Evolutionary conservation across 192 early-diverging fungal genomes (phyloP), one percentile per base, ranked within the genome.

Genomic region (Jimgerdemannia flammicorona): DNA sequence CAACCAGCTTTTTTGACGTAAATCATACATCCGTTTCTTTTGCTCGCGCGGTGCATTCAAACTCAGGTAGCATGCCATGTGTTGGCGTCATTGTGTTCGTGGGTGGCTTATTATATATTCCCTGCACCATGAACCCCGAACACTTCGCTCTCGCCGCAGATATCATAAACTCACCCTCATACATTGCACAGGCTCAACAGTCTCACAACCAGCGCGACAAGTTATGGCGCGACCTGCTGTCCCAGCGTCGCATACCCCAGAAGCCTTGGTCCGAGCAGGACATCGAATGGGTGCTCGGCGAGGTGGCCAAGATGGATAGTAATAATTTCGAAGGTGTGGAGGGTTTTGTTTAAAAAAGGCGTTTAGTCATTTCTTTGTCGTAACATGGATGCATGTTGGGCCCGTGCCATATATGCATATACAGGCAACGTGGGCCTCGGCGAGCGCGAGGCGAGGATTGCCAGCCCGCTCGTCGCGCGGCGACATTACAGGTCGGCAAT

Each of bases 221-320:
- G 49, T 14, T 59, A 14, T 59, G 49, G 49, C 49, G 49, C 49
- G 49, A 59, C 14, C 49, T 68, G 40, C 40, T 68, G 18, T 68
- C 67, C 8, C 67, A 68, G 6, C 67, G 67, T 14, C 67, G 67
- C 8, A 41, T 68, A 14, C 67, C 67, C 7, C 19, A 41, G 2
- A 68, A 20, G 2, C 18, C 67, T 0, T 68, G 67, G 67, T 18
- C 67, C 40, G 67, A 68, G 18, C 29, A 20, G 19, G 67, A 68
- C 18, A 68, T 68, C 40, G 67, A 68, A 68, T 68, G 67, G 67
- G 67, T 68, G 0, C 40, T 68, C 9, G 67, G 67, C 6, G 29
- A 68, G 19, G 40, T 68, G 29, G 67, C 67, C 67, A 68, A 68
- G 67, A 68, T 68, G 67, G 67, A 68, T 68, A 68, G 67, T 19